Base-by-base conservation (phyloP, 2,329 filamentous ascomycete genomes). In the Lachnellula hyalina region DNA sequence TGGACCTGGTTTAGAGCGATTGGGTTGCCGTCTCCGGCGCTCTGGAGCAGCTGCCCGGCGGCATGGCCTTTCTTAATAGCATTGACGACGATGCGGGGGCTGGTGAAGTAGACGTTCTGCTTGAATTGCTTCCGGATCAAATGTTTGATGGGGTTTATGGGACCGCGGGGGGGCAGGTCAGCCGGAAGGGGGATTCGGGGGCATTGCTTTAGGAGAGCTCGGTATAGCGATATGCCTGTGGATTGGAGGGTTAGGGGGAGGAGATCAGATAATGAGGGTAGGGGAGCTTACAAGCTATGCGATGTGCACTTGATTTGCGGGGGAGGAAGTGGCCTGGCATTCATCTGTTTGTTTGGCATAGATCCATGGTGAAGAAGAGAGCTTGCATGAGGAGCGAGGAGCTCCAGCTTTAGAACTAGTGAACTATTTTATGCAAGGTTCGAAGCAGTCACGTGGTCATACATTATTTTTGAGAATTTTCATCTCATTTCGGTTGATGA, bases 51-150 rank as follows among this genome's bases (percentile, higher is more conserved):
- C 5, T 15, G 9, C 5, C 9, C n/a, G 19, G 83, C 82, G 71
- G 82, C 80, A 73, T 92, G 92, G 23, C 88, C 89, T 25, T 81
- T 80, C 35, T 79, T 73, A 63, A 93, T 81, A 7, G 83, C 80
- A 2, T 81, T 74, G 49, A 79, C 77, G 23, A 90, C 73, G 38
- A 88, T 75, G 17, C 82, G 77, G 1, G 77, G 73, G 60, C 83
- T 86, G 12, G 75, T 79, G 54, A 85, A 76, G 47, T 75, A 68
- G 45, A 73, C 73, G 67, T 90, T 85, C 54, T 78, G 77, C 49
- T 72, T 74, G 68, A 92, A 91, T 54, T 79, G 76, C 59, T 79
- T 81, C 54, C 77, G 79, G 46, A 90, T 73, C 4, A 87, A 72
- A 53, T 80, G 76, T 50, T 74, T 72, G 52, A 90, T 71, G 0